Conservation (phyloP, 2,329 filamentous ascomycete genomes). For the Gremmenia infestans region DNA sequence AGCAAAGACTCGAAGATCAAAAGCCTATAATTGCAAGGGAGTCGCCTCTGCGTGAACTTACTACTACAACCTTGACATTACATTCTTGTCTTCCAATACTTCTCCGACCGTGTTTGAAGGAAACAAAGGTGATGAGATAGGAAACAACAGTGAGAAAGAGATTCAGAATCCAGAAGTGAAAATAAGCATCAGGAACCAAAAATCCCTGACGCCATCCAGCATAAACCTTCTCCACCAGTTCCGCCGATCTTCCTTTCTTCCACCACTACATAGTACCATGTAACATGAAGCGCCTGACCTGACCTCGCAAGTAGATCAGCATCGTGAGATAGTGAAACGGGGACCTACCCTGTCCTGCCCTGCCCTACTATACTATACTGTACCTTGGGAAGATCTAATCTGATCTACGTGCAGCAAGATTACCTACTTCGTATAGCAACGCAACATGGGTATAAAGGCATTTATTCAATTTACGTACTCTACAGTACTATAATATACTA, state of each 20-base stretch:
- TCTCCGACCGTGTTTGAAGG: no score
- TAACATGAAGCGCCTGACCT: not conserved
- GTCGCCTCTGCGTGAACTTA: no score
- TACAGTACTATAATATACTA: not conserved
- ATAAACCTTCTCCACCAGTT: not conserved
- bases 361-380: no score
- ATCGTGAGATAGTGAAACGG: no score
- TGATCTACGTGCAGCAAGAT: not conserved
- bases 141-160: not conserved
- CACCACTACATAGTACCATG: not conserved
- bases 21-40: no score
- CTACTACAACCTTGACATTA: no score
- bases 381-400: no score
- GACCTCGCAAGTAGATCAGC: not conserved
- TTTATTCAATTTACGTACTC: not conserved
- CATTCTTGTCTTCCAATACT: no score
- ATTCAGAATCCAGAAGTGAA: not conserved
- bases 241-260: not conserved
- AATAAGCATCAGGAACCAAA: not conserved
- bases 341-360: no score
- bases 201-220: conserved; percentile 8
- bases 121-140: not conserved
- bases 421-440: not conserved
- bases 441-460: not conserved
- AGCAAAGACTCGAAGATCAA: not conserved